Evolutionary conservation across 2,329 filamentous ascomycete species (phyloP).

Genomic region (Coleophoma crateriformis): DNA sequence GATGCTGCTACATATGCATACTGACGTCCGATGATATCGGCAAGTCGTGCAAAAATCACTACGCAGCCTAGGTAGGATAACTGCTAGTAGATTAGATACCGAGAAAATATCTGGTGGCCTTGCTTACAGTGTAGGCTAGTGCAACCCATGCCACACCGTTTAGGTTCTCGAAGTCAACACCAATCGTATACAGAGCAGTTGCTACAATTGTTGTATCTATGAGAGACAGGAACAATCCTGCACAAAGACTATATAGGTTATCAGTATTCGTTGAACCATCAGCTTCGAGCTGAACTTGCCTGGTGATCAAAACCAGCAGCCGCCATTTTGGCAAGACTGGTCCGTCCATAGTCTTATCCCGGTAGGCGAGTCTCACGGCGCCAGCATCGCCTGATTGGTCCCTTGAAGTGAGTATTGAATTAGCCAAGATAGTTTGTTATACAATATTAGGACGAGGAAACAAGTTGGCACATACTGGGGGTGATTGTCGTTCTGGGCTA

Average conservation of each 20-base stretch:
- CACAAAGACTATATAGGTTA: slow-evolving; percentile 33
- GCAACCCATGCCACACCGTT: slow-evolving; percentile 47
- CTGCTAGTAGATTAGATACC: neutral
- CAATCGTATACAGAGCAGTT: slow-evolving; percentile 50
- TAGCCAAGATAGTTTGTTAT: no score
- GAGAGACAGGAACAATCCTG: slow-evolving; percentile 53
- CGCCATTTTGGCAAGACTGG: slow-evolving; percentile 8
- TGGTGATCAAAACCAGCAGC: slow-evolving; percentile 4
- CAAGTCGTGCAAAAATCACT: slow-evolving; percentile 45
- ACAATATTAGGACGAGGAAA: no score
- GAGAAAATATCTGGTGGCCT: neutral
- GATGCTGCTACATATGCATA: slow-evolving; percentile 44
- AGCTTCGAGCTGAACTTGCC: neutral
- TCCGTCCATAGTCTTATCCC: neutral
- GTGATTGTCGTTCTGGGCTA: no score
- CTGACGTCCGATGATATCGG: slow-evolving; percentile 48
- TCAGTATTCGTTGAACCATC: neutral
- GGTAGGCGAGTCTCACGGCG: no score
- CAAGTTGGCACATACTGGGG: no score
- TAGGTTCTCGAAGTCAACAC: slow-evolving; percentile 41
- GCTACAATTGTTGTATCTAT: slow-evolving; percentile 57
- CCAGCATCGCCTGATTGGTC: no score
- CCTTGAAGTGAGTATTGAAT: no score
- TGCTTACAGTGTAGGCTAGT: slow-evolving; percentile 40
- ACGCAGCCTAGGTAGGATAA: slow-evolving; percentile 44